Conservation (phyloP, 2,329 filamentous ascomycete species). For the Trichophyton equinum region DNA sequence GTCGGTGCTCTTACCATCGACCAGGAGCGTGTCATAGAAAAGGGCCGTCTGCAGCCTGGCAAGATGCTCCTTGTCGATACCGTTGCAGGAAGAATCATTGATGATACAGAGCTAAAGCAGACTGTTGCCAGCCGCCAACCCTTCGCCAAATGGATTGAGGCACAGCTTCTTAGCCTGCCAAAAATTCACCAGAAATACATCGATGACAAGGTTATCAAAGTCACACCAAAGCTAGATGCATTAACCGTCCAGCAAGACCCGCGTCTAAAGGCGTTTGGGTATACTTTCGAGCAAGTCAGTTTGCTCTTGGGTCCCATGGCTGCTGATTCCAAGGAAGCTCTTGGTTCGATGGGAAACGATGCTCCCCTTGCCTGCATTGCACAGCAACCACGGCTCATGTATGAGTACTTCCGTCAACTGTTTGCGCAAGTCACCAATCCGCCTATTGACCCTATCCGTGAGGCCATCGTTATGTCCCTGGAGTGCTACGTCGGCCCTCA, state of each 20-base stretch:
- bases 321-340: constrained; percentile 89
- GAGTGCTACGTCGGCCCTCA: constrained; percentile 95
- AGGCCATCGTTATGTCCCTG: constrained; percentile 96
- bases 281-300: constrained; percentile 90
- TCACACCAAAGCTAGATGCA: constrained; percentile 55
- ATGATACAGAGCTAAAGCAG: constrained; percentile 81
- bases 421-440: constrained; percentile 98
- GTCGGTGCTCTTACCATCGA: constrained; percentile 88
- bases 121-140: constrained; percentile 77
- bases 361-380: constrained; percentile 83
- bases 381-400: constrained; percentile 75
- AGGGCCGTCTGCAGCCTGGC: constrained; percentile 84
- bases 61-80: constrained; percentile 96
- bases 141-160: constrained; percentile 79
- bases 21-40: constrained; percentile 78
- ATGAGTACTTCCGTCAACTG: constrained; percentile 94
- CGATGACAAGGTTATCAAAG: constrained; percentile 42
- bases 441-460: constrained; percentile 90
- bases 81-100: constrained; percentile 78
- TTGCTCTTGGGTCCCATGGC: constrained; percentile 89
- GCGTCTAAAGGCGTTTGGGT: constrained; percentile 74
- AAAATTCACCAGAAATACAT: constrained; percentile 50
- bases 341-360: constrained; percentile 97
- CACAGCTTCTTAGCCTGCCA: constrained; percentile 70
- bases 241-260: constrained; percentile 70